These are phyloP conservation scores for Colletotrichum sp. DNA, from an alignment of 2,329 filamentous ascomycete species.

Conservation along the genomic window DNA sequence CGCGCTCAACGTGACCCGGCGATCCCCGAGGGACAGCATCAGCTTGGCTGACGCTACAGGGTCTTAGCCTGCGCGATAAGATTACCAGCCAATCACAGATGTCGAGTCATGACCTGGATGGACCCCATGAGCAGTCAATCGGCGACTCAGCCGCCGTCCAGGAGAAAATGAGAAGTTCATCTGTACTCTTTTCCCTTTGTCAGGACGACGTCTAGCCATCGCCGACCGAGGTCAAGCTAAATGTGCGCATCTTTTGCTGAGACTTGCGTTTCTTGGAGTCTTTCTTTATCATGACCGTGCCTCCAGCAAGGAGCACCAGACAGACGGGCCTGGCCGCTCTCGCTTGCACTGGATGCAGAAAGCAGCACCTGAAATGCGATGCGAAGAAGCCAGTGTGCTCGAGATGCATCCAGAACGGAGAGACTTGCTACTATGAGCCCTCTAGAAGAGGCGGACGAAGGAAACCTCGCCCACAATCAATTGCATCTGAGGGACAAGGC, in stretches of 20 bases:
- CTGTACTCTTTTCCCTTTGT: not conserved
- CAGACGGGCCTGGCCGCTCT: not conserved
- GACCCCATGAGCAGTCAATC: not conserved
- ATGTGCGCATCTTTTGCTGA: not conserved
- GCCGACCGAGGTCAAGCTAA: not conserved
- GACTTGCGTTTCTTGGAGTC: not conserved
- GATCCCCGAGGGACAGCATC: not conserved
- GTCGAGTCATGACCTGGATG: not conserved
- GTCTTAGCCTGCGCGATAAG: not conserved
- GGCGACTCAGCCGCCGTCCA: not conserved
- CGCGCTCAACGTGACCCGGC: not conserved
- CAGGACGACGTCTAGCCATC: not conserved
- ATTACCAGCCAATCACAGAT: not conserved
- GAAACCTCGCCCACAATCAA: not conserved
- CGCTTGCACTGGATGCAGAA: not conserved
- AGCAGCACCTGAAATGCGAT: not conserved
- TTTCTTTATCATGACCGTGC: not conserved
- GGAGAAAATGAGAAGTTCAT: not conserved
- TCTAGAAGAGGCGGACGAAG: not conserved
- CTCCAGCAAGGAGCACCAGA: not conserved
- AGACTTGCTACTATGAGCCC: not conserved
- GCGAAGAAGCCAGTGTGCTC: not conserved
- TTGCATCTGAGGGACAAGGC: not conserved
- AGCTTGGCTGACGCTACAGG: not conserved
- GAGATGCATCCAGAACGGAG: not conserved